Base-by-base conservation (phyloP, 768 basidiomycete species). In the Lactarius deliciosus region DNA sequence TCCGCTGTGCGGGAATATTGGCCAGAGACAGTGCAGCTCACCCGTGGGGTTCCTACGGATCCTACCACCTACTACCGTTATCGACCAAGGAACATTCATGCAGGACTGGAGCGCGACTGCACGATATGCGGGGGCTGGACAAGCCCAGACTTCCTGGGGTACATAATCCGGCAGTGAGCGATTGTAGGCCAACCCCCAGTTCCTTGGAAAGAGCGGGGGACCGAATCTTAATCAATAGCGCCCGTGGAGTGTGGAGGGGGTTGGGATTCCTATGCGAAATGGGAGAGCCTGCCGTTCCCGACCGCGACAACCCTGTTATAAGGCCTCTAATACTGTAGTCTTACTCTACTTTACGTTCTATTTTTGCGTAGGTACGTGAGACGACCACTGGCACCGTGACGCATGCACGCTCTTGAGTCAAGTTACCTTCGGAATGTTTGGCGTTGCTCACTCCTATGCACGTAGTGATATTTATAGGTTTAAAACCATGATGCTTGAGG, bases 1-100 rank as follows among this genome's bases (percentile, higher is more conserved):
- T 57, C 62, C 62, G 53, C 47, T 40, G 57, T 36, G 15, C 28
- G 60, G 56, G 62, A 63, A 60, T 25, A 20, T 68, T 64, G 54
- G 57, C 59, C 57, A 64, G 57, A 34, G n/a, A 30, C 18, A 30
- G 34, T 18, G n/a, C 53, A 34, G 15, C 34, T 60, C 22, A 11
- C 32, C 20, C 36, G 40, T 36, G 36, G 36, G 3, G 25, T 22
- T 60, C 60, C 45, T 10, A 40, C 32, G 6, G 11, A n/a, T n/a
- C 38, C 40, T 36, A 5, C 54, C 8, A 15, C 20, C 28, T 1
- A 28, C 25, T 2, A 30, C 28, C 28, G 34, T 56, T 15, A 64
- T 63, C 54, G 28, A 36, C 30, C n/a, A 22, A 53, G 13, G 32
- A 41, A 57, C 20, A 38, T 34, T 50, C 6, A 32, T 15, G 43